These are phyloP conservation scores for Achaetomium macrosporum DNA, from an alignment of 2,329 filamentous ascomycete species.

Conservation along the genomic window DNA sequence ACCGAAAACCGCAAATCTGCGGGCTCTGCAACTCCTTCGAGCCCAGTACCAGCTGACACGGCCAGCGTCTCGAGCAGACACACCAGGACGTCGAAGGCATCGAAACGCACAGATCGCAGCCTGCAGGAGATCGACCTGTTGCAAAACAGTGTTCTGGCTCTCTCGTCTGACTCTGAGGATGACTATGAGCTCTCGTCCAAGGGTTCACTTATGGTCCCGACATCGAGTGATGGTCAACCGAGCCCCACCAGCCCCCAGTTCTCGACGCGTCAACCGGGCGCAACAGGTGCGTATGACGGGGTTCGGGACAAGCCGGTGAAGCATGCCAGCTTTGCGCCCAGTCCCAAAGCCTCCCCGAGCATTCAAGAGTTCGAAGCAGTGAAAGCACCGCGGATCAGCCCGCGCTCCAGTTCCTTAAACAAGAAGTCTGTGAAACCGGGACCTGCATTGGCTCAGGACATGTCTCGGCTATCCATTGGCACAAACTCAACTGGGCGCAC, in stretches of 20 bases:
- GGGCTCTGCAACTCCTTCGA: constrained; percentile 27
- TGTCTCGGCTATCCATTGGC: constrained; percentile 34
- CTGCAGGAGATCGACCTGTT: constrained; percentile 47
- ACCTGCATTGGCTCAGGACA: constrained; percentile 6
- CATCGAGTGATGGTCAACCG: constrained; percentile 20
- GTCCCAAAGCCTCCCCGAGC: constrained; percentile 37
- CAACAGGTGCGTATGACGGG: constrained; percentile 9
- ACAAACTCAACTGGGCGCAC: constrained; percentile 35
- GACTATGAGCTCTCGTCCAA: constrained; percentile 31
- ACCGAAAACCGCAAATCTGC: constrained; percentile 26
- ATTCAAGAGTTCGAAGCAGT: constrained; percentile 6
- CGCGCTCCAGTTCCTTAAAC: constrained; percentile 29
- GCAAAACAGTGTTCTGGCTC: constrained; percentile 49
- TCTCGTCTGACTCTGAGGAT: constrained; percentile 54
- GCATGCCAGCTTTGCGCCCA: constrained; percentile 33
- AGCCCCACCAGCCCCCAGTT: constrained; percentile 24
- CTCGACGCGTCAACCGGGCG: constrained; percentile 17
- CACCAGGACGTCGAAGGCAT: constrained; percentile 49
- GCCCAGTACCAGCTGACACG: constrained; percentile 35
- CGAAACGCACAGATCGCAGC: constrained; percentile 43
- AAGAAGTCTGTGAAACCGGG: constrained; percentile 12
- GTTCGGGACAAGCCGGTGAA: constrained; percentile 31
- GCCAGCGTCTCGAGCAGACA: constrained; percentile 51
- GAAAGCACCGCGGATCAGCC: constrained; percentile 20
- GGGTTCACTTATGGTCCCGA: constrained; percentile 30